Conservation (phyloP, 495 filamentous ascomycete species). For the Penicillium atrosanguineum region DNA sequence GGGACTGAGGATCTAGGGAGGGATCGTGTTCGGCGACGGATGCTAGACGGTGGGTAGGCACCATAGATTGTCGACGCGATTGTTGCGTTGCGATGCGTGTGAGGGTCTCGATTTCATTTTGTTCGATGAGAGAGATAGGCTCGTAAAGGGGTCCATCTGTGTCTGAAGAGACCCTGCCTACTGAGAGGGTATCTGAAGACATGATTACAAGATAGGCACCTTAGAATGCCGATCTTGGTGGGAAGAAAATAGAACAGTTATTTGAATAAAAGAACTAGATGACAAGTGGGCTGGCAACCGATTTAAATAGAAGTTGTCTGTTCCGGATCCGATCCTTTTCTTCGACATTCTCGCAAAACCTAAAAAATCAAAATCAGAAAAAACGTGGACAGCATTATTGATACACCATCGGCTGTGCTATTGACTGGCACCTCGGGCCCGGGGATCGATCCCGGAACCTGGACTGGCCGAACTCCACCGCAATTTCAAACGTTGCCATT, state of each 20-base stretch:
- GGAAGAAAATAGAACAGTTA: conserved; percentile 1
- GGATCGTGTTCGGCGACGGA: conserved; percentile 21
- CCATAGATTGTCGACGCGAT: conserved; percentile 16
- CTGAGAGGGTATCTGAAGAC: conserved; percentile 2
- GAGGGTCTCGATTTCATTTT: conserved; percentile 24
- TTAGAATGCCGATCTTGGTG: not conserved
- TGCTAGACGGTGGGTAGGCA: conserved; percentile 5
- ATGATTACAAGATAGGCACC: not conserved
- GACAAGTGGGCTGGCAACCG: not conserved
- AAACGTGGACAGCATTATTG: no score
- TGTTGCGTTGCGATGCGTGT: conserved; percentile 21
- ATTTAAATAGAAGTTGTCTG: not conserved
- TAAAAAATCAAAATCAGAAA: not conserved
- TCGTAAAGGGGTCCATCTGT: conserved; percentile 4
- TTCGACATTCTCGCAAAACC: not conserved
- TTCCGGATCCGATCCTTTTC: not conserved
- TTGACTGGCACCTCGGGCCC: no score
- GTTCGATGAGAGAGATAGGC: conserved; percentile 14
- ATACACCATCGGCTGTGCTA: no score
- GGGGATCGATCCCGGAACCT: no score
- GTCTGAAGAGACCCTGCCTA: conserved; percentile 1
- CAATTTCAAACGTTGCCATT: no score
- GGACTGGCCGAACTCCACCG: no score
- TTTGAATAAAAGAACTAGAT: not conserved
- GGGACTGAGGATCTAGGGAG: conserved; percentile 25